Evolutionary conservation across 1,284 basidiomycete genomes (phyloP), one percentile per base, ranked within the genome.

Genomic region (Gymnopus androsaceus): DNA sequence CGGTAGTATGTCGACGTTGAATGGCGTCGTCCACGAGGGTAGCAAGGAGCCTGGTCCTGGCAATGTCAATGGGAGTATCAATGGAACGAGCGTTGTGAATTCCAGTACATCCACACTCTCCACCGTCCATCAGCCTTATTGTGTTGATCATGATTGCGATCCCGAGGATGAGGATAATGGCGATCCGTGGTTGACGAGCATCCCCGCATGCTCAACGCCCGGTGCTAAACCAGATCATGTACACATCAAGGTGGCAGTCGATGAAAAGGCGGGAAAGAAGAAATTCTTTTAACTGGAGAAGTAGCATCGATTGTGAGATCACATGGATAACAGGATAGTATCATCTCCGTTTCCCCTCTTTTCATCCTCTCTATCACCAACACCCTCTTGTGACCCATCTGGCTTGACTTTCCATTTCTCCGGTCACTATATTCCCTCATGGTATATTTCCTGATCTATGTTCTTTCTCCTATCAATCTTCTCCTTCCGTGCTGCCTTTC

Each of bases 141-240:
- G 84, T 64, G 75, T 79, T 42, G 87, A 88, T 64, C 86, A 88
- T 66, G 82, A 83, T 50, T 80, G 79, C 62, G 78, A 79, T 54
- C 74, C 75, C 9, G 85, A 83, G 56, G 85, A 88, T 28, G 85
- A 87, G 65, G 86, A 90, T 55, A 83, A 85, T 46, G 87, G 86
- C 2, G 90, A 92, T 66, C 73, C 82, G 61, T 92, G 94, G 94
- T 67, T 95, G 61, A 85, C 81, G 76, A 76, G 71, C 61, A 87
- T 95, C 62, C 77, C 77, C 47, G 79, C 88, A 38, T 96, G 94
- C 70, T 87, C 86, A 31, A 72, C 66, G 59, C 69, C 72, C 6
- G 81, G 78, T 23, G 66, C 71, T n/a, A 54, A 60, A 40, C 75
- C 80, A 31, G 68, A 71, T 34, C 90, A 92, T 71, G 65, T 74